A percentile compares a stretch with the other conserved stretches of the same genome.
phyloP scores from a whole-genome alignment of 495 filamentous ascomycete genomes.

The Hypoxylon cercidicola region DNA sequence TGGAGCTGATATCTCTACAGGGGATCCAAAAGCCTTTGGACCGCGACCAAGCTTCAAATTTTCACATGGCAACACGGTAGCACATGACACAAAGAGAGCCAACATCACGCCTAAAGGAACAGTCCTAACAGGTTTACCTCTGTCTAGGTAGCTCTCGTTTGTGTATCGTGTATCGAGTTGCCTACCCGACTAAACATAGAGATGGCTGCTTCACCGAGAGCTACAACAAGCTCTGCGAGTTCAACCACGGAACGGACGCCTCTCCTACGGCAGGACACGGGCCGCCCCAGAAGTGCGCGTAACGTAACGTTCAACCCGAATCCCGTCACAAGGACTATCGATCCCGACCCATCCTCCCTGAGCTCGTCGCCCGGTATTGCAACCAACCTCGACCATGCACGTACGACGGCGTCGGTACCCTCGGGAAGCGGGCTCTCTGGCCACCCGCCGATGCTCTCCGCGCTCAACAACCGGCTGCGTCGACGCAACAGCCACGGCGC shows the following conservation, averaged over 20 bases:
- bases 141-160: slow-evolving; percentile 4
- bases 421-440: slow-evolving; percentile 16
- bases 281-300: slow-evolving; percentile 49
- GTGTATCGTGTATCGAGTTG: slow-evolving; percentile 2
- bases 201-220: slow-evolving; percentile 41
- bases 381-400: slow-evolving; percentile 31
- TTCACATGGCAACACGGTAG: slow-evolving; percentile 34
- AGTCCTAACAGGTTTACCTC: not conserved
- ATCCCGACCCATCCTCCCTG: slow-evolving; percentile 51
- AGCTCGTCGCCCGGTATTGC: slow-evolving; percentile 40
- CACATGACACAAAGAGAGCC: slow-evolving; percentile 13
- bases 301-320: slow-evolving; percentile 63
- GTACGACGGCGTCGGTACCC: slow-evolving; percentile 23
- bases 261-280: slow-evolving; percentile 51
- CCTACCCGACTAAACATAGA: not conserved
- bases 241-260: slow-evolving; percentile 47
- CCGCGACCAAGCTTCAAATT: slow-evolving; percentile 2
- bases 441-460: slow-evolving; percentile 76
- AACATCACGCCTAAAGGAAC: slow-evolving; percentile 1
- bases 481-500: slow-evolving; percentile 81
- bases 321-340: slow-evolving; percentile 60
- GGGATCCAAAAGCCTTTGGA: slow-evolving; percentile 4
- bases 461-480: slow-evolving; percentile 86
- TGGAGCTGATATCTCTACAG: not conserved
- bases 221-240: slow-evolving; percentile 29